These are phyloP conservation scores for Cicer chorassanicum DNA, from an alignment of 306 rosid genomes.

Conservation along the genomic window DNA sequence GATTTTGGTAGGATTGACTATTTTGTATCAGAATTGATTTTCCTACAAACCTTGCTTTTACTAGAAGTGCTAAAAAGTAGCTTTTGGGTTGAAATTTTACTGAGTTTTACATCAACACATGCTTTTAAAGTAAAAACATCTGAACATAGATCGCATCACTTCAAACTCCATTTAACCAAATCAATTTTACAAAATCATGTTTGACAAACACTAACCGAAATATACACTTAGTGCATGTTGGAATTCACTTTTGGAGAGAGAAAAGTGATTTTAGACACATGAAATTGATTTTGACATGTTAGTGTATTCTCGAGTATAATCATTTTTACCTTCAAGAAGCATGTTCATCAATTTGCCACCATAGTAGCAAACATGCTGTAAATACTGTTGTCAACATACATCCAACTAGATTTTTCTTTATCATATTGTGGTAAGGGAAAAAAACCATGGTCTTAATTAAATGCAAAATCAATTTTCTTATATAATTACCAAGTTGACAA, in stretches of 20 bases:
- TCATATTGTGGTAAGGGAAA: background rate
- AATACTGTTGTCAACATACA: background rate
- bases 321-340: background rate
- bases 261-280: background rate
- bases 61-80: background rate
- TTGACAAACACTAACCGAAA: background rate
- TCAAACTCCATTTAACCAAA: constrained; percentile 8
- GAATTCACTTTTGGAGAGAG: background rate
- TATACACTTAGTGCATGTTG: background rate
- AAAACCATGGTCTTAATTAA: constrained; percentile 3
- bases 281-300: background rate
- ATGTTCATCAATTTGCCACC: background rate
- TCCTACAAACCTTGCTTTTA: background rate
- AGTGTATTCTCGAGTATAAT: background rate
- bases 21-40: background rate
- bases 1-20: background rate
- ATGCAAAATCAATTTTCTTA: background rate
- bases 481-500: background rate
- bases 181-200: background rate
- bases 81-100: background rate
- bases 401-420: background rate
- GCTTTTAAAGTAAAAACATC: background rate
- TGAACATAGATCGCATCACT: background rate
- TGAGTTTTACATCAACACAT: background rate
- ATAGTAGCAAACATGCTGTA: background rate